Conservation (phyloP, 768 basidiomycete species). For the Chalciporus pseudorubinellus region DNA sequence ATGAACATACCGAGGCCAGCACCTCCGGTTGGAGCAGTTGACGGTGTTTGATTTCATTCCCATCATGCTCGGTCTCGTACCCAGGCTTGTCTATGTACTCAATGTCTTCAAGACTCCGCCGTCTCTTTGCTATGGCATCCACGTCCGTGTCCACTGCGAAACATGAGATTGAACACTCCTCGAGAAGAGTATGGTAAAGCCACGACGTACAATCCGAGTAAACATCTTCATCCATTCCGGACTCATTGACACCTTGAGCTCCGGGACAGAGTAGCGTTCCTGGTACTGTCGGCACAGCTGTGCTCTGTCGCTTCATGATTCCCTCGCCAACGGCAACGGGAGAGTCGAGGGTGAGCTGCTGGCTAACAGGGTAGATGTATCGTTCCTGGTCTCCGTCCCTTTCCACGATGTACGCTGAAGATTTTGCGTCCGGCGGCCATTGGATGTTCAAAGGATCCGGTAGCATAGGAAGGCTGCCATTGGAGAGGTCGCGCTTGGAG, state of each 20-base stretch:
- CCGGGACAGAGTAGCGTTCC: not conserved
- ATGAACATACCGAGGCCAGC: not conserved
- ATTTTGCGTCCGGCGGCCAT: not conserved
- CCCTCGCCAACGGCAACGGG: not conserved
- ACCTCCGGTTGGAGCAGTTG: not conserved
- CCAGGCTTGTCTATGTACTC: too few species aligned
- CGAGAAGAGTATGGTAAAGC: too few species aligned
- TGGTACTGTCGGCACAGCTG: not conserved
- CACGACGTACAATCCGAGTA: not conserved
- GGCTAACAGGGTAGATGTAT: not conserved
- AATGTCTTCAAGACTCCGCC: not conserved
- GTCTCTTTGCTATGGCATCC: not conserved
- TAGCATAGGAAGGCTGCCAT: not conserved
- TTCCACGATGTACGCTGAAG: not conserved
- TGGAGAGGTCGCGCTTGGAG: not conserved
- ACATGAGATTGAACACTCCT: too few species aligned
- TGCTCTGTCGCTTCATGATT: not conserved
- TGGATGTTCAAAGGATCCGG: not conserved
- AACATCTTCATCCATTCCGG: not conserved
- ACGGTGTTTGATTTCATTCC: too few species aligned
- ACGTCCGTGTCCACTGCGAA: not conserved
- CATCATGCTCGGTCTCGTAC: not conserved
- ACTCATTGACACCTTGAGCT: not conserved
- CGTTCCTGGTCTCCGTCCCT: not conserved
- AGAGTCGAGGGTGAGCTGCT: not conserved